These are phyloP conservation scores for Cinnamomum chago DNA, from an alignment of 164 flowering plant genomes.

Conservation along the genomic window DNA sequence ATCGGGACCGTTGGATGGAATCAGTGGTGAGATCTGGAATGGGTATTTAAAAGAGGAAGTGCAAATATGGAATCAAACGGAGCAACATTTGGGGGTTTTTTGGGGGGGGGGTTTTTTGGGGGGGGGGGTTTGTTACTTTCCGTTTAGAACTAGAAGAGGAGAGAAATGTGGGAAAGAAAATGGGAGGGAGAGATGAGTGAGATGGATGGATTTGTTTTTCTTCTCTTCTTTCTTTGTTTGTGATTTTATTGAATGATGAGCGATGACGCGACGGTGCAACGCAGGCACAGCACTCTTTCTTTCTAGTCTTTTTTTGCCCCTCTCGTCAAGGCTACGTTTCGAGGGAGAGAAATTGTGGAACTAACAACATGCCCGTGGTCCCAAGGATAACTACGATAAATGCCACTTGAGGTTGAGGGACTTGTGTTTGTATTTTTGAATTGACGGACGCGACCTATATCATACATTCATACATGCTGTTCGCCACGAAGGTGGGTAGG, in stretches of 20 bases:
- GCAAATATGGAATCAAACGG: not conserved
- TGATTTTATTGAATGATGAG: not conserved
- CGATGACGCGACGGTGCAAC: no score
- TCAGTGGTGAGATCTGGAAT: not conserved
- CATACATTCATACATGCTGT: no score
- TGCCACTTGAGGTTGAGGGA: not conserved
- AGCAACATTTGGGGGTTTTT: not conserved
- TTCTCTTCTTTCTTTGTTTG: not conserved
- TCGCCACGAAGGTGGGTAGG: no score
- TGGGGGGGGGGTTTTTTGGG: no score
- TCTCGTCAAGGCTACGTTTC: conserved; percentile 11
- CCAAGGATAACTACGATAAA: not conserved
- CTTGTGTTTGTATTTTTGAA: no score
- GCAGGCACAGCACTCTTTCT: not conserved
- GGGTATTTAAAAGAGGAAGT: not conserved
- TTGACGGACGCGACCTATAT: no score
- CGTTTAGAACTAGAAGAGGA: not conserved
- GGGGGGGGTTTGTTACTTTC: no score
- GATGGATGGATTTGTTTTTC: not conserved
- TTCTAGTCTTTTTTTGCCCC: not conserved
- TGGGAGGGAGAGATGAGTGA: not conserved
- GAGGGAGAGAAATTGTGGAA: not conserved
- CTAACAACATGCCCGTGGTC: not conserved
- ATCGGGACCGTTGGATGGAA: not conserved
- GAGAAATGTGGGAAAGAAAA: not conserved